Evolutionary conservation across 768 basidiomycete genomes (phyloP).

Genomic region (Mycena alexandri): DNA sequence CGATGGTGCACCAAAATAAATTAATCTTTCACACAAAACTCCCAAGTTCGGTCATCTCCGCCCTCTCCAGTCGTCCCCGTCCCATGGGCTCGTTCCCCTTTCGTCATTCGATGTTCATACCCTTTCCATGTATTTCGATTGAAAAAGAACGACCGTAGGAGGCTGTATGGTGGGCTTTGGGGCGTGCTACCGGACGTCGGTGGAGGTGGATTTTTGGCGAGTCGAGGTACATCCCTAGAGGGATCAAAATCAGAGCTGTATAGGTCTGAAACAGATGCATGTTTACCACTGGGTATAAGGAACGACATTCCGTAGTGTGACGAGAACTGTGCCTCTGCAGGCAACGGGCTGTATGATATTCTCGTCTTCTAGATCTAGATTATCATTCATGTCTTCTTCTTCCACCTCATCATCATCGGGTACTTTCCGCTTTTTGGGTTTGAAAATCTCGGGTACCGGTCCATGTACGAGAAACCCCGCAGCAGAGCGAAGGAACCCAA

Average conservation of each 20-base stretch:
- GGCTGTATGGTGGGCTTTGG: conserved; percentile 75
- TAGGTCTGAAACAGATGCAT: not conserved
- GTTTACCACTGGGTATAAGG: conserved; percentile 90
- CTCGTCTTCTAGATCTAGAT: conserved; percentile 47
- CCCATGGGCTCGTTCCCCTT: conserved; percentile 81
- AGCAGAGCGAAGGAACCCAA: conserved; percentile 85
- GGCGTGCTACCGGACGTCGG: conserved; percentile 58
- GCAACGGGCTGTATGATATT: conserved; percentile 35
- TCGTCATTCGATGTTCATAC: conserved; percentile 95
- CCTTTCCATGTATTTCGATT: conserved; percentile 78
- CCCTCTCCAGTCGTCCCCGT: conserved; percentile 77
- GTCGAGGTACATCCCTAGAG: conserved; percentile 77
- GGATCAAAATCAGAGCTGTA: conserved; percentile 9
- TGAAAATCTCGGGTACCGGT: conserved; percentile 58
- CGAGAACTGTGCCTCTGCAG: conserved; percentile 79
- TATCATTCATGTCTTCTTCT: conserved; percentile 43
- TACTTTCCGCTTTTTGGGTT: conserved; percentile 56
- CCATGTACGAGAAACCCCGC: conserved; percentile 71
- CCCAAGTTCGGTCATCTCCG: conserved; percentile 90
- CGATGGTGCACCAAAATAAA: no score
- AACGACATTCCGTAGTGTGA: conserved; percentile 87
- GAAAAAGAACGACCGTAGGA: conserved; percentile 87
- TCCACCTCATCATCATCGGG: conserved; percentile 61
- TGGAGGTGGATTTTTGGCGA: conserved; percentile 81
- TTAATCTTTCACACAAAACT: conserved; percentile 74